phyloP scores from a whole-genome alignment of 345 rosid genomes.

The Eucalyptus sp. region DNA sequence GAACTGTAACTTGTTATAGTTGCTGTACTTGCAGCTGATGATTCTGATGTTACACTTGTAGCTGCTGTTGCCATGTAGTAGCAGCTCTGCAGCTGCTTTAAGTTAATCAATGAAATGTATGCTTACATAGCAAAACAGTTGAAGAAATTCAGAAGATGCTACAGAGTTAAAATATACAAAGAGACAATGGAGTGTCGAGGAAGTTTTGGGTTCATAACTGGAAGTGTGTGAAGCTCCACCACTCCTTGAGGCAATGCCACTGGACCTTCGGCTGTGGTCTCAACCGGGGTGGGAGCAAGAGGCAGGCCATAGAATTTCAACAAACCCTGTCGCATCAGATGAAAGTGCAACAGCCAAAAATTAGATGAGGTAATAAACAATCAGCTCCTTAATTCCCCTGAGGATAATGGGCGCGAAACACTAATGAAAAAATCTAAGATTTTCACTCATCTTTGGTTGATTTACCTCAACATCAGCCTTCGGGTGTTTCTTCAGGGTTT shows the following conservation, averaged over 20 bases:
- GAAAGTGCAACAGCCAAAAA: neutral
- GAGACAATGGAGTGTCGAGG: neutral
- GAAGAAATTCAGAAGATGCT: neutral
- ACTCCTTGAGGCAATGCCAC: constrained; percentile 35
- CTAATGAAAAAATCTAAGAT: neutral
- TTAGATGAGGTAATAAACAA: neutral
- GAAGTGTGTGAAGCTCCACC: constrained; percentile 49
- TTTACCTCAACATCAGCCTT: constrained; percentile 89
- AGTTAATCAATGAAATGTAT: neutral
- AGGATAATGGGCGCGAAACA: neutral
- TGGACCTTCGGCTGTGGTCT: constrained; percentile 21
- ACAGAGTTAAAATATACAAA: neutral
- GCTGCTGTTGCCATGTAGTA: neutral
- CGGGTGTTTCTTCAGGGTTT: constrained; percentile 46
- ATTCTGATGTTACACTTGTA: neutral
- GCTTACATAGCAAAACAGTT: neutral
- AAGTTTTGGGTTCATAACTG: constrained; percentile 27
- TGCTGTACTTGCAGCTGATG: neutral
- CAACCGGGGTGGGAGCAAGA: constrained; percentile 23
- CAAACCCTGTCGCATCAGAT: constrained; percentile 33
- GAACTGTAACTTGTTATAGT: neutral
- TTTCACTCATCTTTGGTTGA: neutral
- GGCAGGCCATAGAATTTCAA: constrained; percentile 79
- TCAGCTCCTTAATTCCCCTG: neutral
- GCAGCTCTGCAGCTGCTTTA: neutral